Conservation (phyloP, 106 monocot genomes). For the Iris macrosiphon region DNA sequence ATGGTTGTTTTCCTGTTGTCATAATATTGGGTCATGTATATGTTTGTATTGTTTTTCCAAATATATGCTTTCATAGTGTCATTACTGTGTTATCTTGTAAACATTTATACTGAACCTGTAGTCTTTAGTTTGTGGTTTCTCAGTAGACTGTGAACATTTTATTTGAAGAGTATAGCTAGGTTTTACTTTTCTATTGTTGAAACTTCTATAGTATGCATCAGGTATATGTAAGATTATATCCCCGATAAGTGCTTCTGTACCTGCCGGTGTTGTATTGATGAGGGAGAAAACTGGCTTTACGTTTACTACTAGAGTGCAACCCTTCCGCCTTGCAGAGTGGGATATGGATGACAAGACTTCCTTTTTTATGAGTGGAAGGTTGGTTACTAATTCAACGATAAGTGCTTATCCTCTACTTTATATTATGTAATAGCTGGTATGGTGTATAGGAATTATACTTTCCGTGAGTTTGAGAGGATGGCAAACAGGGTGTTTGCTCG, state of each 20-base stretch:
- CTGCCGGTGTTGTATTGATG: slow-evolving; percentile 84
- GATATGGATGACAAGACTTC: slow-evolving; percentile 58
- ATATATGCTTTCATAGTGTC: background rate
- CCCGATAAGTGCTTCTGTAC: slow-evolving; percentile 66
- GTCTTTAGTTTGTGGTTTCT: background rate
- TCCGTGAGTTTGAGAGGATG: slow-evolving; percentile 88
- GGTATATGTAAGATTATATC: slow-evolving; percentile 86
- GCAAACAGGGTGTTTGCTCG: slow-evolving; percentile 69
- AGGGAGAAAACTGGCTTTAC: slow-evolving; percentile 77
- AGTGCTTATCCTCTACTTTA: background rate
- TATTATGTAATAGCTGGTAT: background rate
- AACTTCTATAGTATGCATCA: slow-evolving; percentile 9
- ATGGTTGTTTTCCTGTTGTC: too few relatives aligned
- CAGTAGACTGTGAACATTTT: background rate
- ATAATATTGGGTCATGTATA: too few relatives aligned
- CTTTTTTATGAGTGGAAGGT: slow-evolving; percentile 88
- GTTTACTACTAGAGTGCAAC: slow-evolving; percentile 82
- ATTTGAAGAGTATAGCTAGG: background rate
- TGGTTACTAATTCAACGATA: background rate
- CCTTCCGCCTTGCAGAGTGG: slow-evolving; percentile 76
- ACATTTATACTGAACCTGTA: background rate
- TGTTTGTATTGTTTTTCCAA: background rate
- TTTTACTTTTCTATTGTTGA: background rate
- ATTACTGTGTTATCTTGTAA: background rate
- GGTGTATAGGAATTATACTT: slow-evolving; percentile 62